Conservation (phyloP, 768 basidiomycete species). For the Fomitopsis serialis region DNA sequence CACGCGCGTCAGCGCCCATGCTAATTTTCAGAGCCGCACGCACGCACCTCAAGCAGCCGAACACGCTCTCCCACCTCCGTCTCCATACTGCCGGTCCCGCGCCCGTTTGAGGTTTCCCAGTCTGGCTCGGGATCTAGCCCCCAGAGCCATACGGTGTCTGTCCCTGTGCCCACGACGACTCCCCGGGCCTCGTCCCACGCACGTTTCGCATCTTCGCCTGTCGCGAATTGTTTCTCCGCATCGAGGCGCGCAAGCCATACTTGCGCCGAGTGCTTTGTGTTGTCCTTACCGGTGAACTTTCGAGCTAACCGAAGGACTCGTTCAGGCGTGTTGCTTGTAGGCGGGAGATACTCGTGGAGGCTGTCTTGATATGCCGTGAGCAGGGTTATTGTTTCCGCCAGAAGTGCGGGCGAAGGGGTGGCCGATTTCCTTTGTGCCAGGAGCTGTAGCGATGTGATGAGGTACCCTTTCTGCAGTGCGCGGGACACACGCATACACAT, state of each 20-base stretch:
- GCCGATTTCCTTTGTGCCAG: constrained; percentile 15
- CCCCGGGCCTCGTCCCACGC: constrained; percentile 43
- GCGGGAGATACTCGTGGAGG: constrained; percentile 15
- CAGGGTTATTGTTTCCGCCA: constrained; percentile 31
- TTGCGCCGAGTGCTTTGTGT: constrained; percentile 25
- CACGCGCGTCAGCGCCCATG: not conserved
- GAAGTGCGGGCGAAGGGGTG: constrained; percentile 24
- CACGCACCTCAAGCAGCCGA: constrained; percentile 21
- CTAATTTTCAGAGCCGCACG: not conserved
- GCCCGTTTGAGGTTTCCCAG: not conserved
- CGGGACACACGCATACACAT: not conserved
- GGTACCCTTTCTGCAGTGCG: constrained; percentile 20
- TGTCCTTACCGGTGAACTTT: constrained; percentile 36
- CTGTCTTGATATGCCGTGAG: constrained; percentile 18
- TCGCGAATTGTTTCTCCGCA: constrained; percentile 31
- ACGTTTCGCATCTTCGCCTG: constrained; percentile 18
- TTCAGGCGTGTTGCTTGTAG: constrained; percentile 13
- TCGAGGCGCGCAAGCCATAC: constrained; percentile 53
- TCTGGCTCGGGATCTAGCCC: constrained; percentile 29
- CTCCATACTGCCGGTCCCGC: not conserved
- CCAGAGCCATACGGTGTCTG: constrained; percentile 50
- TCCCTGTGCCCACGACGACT: constrained; percentile 26
- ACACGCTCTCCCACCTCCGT: constrained; percentile 11
- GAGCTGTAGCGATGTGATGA: constrained; percentile 22
- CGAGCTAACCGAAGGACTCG: constrained; percentile 36